phyloP scores from a whole-genome alignment of 129 eudicot genomes.

The Gnaphalium uliginosum region DNA sequence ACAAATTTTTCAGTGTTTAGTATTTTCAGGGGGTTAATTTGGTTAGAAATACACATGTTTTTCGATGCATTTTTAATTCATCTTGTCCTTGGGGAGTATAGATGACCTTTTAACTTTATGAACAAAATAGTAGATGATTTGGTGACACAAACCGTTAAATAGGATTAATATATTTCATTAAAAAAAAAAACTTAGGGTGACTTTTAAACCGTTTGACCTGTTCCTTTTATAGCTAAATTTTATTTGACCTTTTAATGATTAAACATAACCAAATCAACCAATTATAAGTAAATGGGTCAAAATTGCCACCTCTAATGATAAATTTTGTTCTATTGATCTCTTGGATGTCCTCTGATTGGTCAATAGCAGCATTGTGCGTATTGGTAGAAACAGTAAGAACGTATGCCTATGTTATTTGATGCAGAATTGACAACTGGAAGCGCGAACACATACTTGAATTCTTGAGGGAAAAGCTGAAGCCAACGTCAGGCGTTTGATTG shows the following conservation, averaged over 20 bases:
- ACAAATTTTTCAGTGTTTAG: background rate
- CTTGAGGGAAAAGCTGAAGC: constrained; percentile 74
- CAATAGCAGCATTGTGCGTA: background rate
- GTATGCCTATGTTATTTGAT: constrained; percentile 15
- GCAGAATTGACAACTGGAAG: constrained; percentile 95
- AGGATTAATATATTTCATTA: background rate
- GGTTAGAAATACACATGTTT: background rate
- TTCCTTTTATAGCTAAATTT: background rate
- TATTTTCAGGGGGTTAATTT: background rate
- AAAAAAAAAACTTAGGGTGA: too few species aligned
- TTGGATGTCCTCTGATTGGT: background rate
- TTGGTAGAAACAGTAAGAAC: constrained; percentile 13
- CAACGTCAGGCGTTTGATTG: constrained; percentile 42
- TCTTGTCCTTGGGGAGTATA: background rate
- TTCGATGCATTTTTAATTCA: background rate
- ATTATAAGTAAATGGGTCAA: background rate
- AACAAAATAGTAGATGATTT: too few species aligned
- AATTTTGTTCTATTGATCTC: background rate
- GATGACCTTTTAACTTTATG: background rate
- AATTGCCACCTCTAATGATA: background rate
- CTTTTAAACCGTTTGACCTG: background rate
- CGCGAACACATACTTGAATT: constrained; percentile 90
- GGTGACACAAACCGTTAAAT: background rate
- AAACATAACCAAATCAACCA: background rate
- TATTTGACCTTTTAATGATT: background rate